These are phyloP conservation scores for Huntiella savannae DNA, from an alignment of 2,329 filamentous ascomycete species.

Conservation along the genomic window DNA sequence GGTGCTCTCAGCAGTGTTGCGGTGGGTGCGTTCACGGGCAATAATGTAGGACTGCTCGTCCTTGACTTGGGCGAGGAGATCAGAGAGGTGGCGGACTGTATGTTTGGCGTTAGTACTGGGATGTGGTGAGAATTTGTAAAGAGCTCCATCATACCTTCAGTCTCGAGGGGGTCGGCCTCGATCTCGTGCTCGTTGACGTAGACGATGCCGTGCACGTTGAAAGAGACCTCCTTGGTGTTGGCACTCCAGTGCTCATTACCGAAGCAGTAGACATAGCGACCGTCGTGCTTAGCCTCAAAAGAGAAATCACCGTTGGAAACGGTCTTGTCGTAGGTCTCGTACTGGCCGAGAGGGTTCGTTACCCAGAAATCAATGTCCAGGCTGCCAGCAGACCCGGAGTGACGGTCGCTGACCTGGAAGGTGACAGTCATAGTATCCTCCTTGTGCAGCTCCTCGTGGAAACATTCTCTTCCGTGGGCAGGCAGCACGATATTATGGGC, in stretches of 20 bases:
- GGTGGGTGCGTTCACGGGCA: constrained; percentile 81
- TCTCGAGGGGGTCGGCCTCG: constrained; percentile 71
- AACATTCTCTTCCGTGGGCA: constrained; percentile 89
- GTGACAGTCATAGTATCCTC: constrained; percentile 98
- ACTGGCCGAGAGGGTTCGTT: constrained; percentile 56
- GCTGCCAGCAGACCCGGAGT: constrained; percentile 87
- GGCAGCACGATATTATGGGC: constrained; percentile 94
- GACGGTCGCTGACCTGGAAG: constrained; percentile 91
- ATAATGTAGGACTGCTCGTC: constrained; percentile 97
- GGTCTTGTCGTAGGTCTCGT: constrained; percentile 61
- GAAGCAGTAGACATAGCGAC: constrained; percentile 92
- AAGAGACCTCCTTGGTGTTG: constrained; percentile 92
- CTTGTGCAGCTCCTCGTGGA: constrained; percentile 78
- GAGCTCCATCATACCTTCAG: constrained; percentile 46
- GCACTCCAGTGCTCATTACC: constrained; percentile 97
- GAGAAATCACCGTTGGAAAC: constrained; percentile 85
- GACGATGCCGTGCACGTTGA: constrained; percentile 97
- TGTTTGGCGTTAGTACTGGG: background rate
- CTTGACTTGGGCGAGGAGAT: constrained; percentile 79
- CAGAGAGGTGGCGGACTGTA: constrained; percentile 61
- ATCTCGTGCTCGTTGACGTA: constrained; percentile 83
- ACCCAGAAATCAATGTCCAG: constrained; percentile 98
- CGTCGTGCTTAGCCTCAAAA: constrained; percentile 69
- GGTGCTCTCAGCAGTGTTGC: constrained; percentile 97
- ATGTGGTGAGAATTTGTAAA: background rate